Base-by-base conservation (phyloP, 108 stramenopile species). In the Cylindrotheca fusiformis region DNA sequence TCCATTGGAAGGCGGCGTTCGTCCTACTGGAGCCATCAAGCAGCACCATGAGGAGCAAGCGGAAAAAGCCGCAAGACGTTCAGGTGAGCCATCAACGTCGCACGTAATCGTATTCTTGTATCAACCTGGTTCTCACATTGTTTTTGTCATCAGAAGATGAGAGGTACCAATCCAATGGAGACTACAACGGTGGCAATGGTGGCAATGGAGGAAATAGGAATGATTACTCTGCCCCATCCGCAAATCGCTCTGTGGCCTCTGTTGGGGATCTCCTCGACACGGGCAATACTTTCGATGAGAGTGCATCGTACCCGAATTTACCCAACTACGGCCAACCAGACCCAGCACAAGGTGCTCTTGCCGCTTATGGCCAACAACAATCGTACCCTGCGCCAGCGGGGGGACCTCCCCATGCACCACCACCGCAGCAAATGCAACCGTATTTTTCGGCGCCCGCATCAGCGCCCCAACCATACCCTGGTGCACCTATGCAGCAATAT, bases 1-100 rank as follows among this genome's bases (percentile, higher is more conserved):
- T 0, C 82, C 82, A 0, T 48, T 79, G 44, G 78, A 73, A 21
- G 60, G 55, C 56, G 82, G 82, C 28, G 69, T 83, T 51, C 77
- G 78, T 27, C 74, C 77, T 10, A 83, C 82, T 12, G 82, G 82
- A 17, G 82, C 82, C 25, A 77, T 83, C 49, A 73, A 73, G 26
- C 65, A 77, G 52, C 33, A 67, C 36, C 63, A 63, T 29, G 63
- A 63, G 2, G 48, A 48, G 49, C 48, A 63, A 48, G 25, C 28
- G 19, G 51, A 32, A 33, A 52, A 48, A 52, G 49, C 30, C 12
- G 32, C 62, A 29, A 52, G 18, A 52, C 24, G 23, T 24, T 18
- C 47, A 25, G 47, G 32, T 36, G 32, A 25, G 31, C 4, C 18
- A 36, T 21, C n/a, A n/a, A 23, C 25, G 6, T 6, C 25, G 14